Base-by-base conservation (phyloP, 2,329 filamentous ascomycete species). In the Paraphaeosphaeria sporulosa region DNA sequence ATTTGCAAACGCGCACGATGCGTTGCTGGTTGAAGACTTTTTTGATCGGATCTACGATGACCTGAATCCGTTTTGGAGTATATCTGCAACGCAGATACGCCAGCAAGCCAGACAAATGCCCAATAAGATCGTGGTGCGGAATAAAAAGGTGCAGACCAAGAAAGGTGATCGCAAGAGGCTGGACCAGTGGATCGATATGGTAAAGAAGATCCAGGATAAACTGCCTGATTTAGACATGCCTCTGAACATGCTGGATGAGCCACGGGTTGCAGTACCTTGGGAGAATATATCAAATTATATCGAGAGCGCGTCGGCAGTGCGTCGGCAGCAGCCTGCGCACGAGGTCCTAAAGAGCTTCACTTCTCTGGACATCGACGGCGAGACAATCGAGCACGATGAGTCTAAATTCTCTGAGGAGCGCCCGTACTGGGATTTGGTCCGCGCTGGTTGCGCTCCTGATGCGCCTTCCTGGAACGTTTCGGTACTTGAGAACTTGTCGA, bases 31-130 rank as follows among this genome's bases (percentile, higher is more conserved):
- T 5, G 83, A 85, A 65, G 79, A 82, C 7, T 81, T 83, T 62
- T 85, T 83, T 64, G 82, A 85, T 60, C 81, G 81, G 60, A 82
- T 85, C 10, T 83, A 85, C 66, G 68, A 81, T 58, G 83, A 85
- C 57, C 53, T 84, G 27, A 75, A 71, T 30, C 82, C 83, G 0
- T 84, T 83, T 63, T 85, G 83, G 83, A 82, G 76, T 6, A 58
- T 84, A 1, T 62, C 76, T 3, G 73, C 83, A 3, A 69, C 70
- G 42, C 69, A 78, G 27, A 78, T 84, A 27, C 78, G 80, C 3
- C 72, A 75, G 50, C 76, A 79, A 57, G 79, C 81, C 3, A 73
- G 70, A 42, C 72, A 74, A 15, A 76, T 77, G 46, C 65, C 75
- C 4, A 71, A 79, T 47, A 67, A 73, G 4, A 78, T 84, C 55